Conservation (phyloP, 495 filamentous ascomycete genomes). For the Penicillium paradoxum region DNA sequence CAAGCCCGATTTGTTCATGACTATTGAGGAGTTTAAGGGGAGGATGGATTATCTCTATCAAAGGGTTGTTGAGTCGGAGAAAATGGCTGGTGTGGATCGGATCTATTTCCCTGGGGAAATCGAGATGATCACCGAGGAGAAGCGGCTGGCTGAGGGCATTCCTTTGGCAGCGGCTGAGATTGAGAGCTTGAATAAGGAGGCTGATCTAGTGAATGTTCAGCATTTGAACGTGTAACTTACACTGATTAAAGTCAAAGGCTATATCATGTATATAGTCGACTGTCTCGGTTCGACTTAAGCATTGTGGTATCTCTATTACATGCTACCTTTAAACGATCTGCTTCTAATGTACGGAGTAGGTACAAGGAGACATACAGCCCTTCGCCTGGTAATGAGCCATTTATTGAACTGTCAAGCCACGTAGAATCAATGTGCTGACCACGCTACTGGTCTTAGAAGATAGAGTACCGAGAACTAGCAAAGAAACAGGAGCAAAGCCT, state of each 20-base stretch:
- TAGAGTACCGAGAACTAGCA: constrained; percentile 1
- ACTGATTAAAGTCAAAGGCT: neutral
- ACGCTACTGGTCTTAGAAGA: neutral
- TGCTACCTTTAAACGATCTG: too few species aligned
- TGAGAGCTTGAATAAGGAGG: constrained; percentile 61
- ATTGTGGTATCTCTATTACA: too few species aligned
- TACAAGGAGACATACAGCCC: too few species aligned
- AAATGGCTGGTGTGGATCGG: constrained; percentile 63
- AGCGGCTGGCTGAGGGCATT: constrained; percentile 55
- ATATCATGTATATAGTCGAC: neutral
- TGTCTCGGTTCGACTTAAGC: too few species aligned
- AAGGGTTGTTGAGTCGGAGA: constrained; percentile 58
- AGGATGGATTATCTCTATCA: constrained; percentile 68
- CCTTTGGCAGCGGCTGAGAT: constrained; percentile 63
- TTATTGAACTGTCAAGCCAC: neutral
- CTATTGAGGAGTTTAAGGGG: constrained; percentile 59
- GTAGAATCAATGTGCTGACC: neutral
- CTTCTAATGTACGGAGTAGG: too few species aligned
- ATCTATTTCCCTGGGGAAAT: constrained; percentile 80
- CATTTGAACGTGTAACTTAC: constrained; percentile 16
- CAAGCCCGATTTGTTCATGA: constrained; percentile 73
- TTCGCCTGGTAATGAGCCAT: neutral
- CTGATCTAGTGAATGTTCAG: constrained; percentile 47
- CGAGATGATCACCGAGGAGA: constrained; percentile 57
- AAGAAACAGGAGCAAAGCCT: neutral